phyloP scores from a whole-genome alignment of 306 rosid species.

The Cicer cuneatum region DNA sequence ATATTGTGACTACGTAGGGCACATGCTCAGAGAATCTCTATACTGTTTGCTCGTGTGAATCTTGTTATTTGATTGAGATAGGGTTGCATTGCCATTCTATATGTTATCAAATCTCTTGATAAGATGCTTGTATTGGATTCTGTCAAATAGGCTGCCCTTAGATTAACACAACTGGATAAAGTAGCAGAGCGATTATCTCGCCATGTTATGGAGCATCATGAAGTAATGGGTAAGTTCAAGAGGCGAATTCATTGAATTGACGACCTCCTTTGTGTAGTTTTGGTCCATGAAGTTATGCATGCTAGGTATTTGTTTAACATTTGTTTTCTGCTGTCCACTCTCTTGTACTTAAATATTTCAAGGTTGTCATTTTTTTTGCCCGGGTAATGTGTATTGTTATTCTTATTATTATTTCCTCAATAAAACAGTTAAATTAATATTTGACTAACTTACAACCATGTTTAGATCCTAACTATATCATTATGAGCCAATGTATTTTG shows the following conservation, averaged over 20 bases:
- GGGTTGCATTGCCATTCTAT: conserved; percentile 31
- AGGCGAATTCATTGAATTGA: conserved; percentile 39
- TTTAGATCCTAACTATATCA: conserved; percentile 34
- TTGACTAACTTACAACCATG: conserved; percentile 34
- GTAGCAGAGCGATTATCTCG: conserved; percentile 86
- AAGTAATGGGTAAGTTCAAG: conserved; percentile 95
- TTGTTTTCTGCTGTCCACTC: conserved; percentile 35
- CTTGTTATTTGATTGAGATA: conserved; percentile 36
- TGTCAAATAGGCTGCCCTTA: conserved; percentile 77
- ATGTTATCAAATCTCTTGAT: conserved; percentile 30
- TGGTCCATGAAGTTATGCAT: conserved; percentile 29
- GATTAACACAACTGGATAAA: conserved; percentile 89
- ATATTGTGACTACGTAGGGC: background rate
- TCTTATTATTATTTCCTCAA: conserved; percentile 14
- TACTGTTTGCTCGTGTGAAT: conserved; percentile 13
- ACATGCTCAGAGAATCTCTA: conserved; percentile 23
- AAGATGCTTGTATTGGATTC: conserved; percentile 40
- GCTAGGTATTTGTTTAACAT: conserved; percentile 33
- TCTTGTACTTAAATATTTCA: conserved; percentile 27
- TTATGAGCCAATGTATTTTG: conserved; percentile 31
- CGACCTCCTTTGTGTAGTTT: conserved; percentile 29
- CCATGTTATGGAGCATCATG: conserved; percentile 96
- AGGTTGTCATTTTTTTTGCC: conserved; percentile 18
- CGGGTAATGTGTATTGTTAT: background rate
- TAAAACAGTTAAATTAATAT: conserved; percentile 16